A percentile compares a stretch with the other conserved stretches of the same genome.
phyloP scores from a whole-genome alignment of 2,329 filamentous ascomycete genomes.

The Fusarium pseudocircinatum region DNA sequence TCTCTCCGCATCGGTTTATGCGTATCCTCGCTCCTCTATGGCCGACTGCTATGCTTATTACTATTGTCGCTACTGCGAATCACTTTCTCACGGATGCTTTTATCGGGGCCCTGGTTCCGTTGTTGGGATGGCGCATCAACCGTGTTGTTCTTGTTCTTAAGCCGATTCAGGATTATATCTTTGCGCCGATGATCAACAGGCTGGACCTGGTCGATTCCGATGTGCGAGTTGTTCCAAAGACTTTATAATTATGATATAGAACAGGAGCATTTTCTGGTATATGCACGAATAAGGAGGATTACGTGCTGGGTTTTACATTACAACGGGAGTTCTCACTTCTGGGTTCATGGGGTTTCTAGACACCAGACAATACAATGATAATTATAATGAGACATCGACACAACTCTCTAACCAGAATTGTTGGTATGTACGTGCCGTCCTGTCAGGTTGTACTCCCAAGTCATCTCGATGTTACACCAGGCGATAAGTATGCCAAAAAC shows the following conservation, averaged over 20 bases:
- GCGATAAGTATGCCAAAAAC: neutral
- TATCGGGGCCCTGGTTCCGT: conserved; percentile 48
- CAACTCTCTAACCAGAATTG: neutral
- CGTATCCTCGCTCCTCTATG: conserved; percentile 52
- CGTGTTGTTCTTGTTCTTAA: conserved; percentile 39
- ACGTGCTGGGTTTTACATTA: neutral
- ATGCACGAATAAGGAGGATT: too few species aligned
- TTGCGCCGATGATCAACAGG: conserved; percentile 38
- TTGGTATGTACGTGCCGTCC: fast-evolving
- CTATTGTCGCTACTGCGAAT: conserved; percentile 53
- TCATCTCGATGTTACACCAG: neutral
- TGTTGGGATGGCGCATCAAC: conserved; percentile 49
- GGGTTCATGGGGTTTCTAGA: neutral
- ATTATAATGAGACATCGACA: neutral
- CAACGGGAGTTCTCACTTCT: neutral
- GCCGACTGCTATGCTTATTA: conserved; percentile 54
- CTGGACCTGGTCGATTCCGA: conserved; percentile 37
- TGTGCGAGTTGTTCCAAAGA: conserved; percentile 29
- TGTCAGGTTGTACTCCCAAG: fast-evolving
- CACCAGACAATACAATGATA: neutral
- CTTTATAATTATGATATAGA: conserved; percentile 7
- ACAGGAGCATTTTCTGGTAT: neutral
- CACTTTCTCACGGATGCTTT: conserved; percentile 52
- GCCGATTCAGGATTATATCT: conserved; percentile 44
- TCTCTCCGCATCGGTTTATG: conserved; percentile 52